Percentiles rank a stretch among this genome's conserved stretches.
Evolutionary conservation across 2,329 filamentous ascomycete species (phyloP).

Genomic region (Fusarium sp.): DNA sequence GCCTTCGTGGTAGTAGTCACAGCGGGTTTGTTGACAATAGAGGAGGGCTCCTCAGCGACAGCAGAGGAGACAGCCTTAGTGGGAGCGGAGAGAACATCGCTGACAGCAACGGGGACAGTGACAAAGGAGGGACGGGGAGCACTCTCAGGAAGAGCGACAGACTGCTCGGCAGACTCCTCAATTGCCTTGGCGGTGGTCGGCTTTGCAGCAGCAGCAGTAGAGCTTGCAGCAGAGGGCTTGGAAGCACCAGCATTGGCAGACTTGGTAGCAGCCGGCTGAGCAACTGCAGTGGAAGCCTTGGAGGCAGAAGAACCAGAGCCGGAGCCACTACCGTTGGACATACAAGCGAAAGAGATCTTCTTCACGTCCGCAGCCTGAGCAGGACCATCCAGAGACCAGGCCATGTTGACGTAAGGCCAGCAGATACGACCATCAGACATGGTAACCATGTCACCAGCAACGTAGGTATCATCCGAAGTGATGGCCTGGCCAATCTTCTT

Average conservation of each 20-base stretch:
- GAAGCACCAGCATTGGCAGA: slow-evolving; percentile 5
- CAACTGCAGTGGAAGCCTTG: slow-evolving; percentile 16
- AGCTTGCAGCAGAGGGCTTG: slow-evolving; percentile 11
- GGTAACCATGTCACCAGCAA: slow-evolving; percentile 71
- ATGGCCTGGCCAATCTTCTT: slow-evolving; percentile 63
- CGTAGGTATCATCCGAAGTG: slow-evolving; percentile 63
- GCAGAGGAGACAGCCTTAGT: not conserved
- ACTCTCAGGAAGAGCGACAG: slow-evolving; percentile 12
- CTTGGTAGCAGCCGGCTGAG: slow-evolving; percentile 24
- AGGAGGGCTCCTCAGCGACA: slow-evolving; percentile 12
- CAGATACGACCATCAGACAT: slow-evolving; percentile 68
- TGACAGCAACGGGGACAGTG: slow-evolving; percentile 23
- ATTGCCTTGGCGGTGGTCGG: not conserved
- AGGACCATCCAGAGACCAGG: slow-evolving; percentile 54
- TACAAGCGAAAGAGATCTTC: slow-evolving; percentile 66
- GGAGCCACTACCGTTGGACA: slow-evolving; percentile 36
- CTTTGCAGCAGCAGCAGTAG: slow-evolving; percentile 10
- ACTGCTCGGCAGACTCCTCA: not conserved
- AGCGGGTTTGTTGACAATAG: slow-evolving; percentile 17
- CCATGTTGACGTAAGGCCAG: slow-evolving; percentile 70
- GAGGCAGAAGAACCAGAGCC: not conserved
- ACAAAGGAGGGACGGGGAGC: slow-evolving; percentile 39
- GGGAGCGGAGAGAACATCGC: slow-evolving; percentile 27
- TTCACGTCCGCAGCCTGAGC: slow-evolving; percentile 43
- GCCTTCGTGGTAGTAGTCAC: not conserved